These are phyloP conservation scores for Teratosphaeria pseudoeucalypti DNA, from an alignment of 2,329 filamentous ascomycete genomes.

Conservation along the genomic window DNA sequence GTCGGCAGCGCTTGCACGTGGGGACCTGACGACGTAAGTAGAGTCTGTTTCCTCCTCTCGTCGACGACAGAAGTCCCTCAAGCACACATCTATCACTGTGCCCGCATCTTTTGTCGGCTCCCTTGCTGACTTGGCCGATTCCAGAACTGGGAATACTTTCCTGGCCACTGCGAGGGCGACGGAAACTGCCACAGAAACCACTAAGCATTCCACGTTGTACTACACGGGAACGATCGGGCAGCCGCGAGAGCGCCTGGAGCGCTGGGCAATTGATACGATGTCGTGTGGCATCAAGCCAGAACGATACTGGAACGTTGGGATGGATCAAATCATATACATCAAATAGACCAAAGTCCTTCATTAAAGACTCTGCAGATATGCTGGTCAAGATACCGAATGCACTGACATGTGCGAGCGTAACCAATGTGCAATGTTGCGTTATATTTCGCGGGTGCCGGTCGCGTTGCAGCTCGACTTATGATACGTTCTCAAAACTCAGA, in stretches of 20 bases:
- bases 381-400: neutral
- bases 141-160: neutral
- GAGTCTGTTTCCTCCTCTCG: neutral
- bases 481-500: too few relatives aligned
- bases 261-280: neutral
- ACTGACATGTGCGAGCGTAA: neutral
- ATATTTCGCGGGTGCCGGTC: neutral
- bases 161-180: neutral
- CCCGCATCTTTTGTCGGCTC: neutral
- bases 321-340: neutral
- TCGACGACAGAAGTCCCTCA: neutral
- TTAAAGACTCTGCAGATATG: neutral
- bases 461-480: neutral
- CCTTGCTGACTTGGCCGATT: neutral
- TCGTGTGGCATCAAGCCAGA: neutral
- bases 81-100: neutral
- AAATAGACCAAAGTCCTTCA: neutral
- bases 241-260: neutral
- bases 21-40: neutral
- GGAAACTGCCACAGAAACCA: neutral
- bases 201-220: neutral
- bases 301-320: neutral
- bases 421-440: neutral
- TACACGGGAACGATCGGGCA: neutral
- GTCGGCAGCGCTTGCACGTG: neutral